Evolutionary conservation across 1,284 basidiomycete species (phyloP), one percentile per base, ranked within the genome.

Genomic region (Blastosporella zonata): DNA sequence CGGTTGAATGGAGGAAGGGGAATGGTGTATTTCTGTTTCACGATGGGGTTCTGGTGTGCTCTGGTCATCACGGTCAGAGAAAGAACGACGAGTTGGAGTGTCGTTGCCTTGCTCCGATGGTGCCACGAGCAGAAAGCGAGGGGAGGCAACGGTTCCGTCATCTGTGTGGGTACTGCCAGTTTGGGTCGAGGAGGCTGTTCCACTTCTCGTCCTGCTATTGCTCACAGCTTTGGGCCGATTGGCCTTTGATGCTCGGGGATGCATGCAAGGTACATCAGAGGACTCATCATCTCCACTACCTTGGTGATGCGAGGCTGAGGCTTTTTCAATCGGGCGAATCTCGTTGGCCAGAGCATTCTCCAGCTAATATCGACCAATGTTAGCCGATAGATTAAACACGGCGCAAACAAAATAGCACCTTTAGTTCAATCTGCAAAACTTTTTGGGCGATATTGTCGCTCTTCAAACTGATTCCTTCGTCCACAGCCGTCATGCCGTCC

Each of bases 361-460:
- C 43, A 91, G 71, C 89, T 91, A 54, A 25, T 31, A 31, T 5
- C 28, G 37, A 50, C 25, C 25, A n/a, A 27, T 41, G 46, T 31
- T 27, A 17, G 35, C 31, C 34, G 43, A 21, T 7, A 17, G 28
- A 29, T 22, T 31, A 35, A 59, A 37, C 37, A 35, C 37, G 10
- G 20, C 6, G 29, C 6, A 25, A 25, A 50, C 13, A 47, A 47
- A 60, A 4, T 13, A 13, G 67, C 13, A 88, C 87, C 78, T 90
- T 91, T 58, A 86, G 82, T 66, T 91, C 89, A 55, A 91, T 92
- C 64, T 89, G 81, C 43, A 86, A 61, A 29, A 91, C 85, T 64
- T 90, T 91, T 66, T 87, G 81, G 27, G 89, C 85, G 54, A 92
- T 91, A 59, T 78, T 84, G 57, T 91, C 89, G 59, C 86, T 91